These are phyloP conservation scores for Calonectria pseudoturangicola DNA, from an alignment of 2,329 filamentous ascomycete genomes.

Conservation along the genomic window DNA sequence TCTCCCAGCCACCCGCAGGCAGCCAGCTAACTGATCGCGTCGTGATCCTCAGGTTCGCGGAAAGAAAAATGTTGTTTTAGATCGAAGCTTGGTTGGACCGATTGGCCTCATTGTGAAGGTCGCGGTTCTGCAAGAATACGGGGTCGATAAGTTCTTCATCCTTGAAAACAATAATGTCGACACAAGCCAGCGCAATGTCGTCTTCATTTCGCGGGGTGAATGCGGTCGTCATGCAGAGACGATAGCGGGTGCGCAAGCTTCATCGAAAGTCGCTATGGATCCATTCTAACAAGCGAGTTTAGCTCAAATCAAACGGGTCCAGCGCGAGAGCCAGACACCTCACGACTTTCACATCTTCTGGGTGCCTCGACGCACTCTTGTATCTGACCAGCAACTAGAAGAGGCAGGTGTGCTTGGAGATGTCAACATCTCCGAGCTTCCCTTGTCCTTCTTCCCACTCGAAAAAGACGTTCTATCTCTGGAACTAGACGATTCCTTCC, in stretches of 20 bases:
- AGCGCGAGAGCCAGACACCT: slow-evolving; percentile 89
- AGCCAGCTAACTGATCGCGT: slow-evolving; percentile 46
- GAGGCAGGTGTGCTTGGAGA: slow-evolving; percentile 95
- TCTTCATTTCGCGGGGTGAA: slow-evolving; percentile 95
- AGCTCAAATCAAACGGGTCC: slow-evolving; percentile 95
- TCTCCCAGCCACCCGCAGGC: slow-evolving; percentile 41
- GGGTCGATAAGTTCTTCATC: slow-evolving; percentile 97
- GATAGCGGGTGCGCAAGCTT: slow-evolving; percentile 84
- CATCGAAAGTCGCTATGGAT: not conserved
- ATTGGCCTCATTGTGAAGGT: slow-evolving; percentile 96
- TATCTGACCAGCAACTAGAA: slow-evolving; percentile 93
- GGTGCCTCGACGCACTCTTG: slow-evolving; percentile 92
- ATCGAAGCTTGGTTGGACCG: slow-evolving; percentile 91
- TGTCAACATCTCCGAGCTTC: slow-evolving; percentile 90
- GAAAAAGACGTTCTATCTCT: slow-evolving; percentile 94
- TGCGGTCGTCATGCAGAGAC: slow-evolving; percentile 87
- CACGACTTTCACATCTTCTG: slow-evolving; percentile 99
- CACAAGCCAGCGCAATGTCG: slow-evolving; percentile 93
- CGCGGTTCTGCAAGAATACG: slow-evolving; percentile 95
- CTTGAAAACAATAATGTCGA: slow-evolving; percentile 97
- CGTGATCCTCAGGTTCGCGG: slow-evolving; percentile 85
- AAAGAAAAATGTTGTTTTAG: slow-evolving; percentile 98
- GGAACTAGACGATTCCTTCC: slow-evolving; percentile 90
- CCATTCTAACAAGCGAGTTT: slow-evolving; percentile 57
- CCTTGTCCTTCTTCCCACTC: slow-evolving; percentile 91